Percentiles rank a stretch among this genome's conserved stretches.
phyloP scores from a whole-genome alignment of 352 stramenopile genomes.

The Discostella stelligera region DNA sequence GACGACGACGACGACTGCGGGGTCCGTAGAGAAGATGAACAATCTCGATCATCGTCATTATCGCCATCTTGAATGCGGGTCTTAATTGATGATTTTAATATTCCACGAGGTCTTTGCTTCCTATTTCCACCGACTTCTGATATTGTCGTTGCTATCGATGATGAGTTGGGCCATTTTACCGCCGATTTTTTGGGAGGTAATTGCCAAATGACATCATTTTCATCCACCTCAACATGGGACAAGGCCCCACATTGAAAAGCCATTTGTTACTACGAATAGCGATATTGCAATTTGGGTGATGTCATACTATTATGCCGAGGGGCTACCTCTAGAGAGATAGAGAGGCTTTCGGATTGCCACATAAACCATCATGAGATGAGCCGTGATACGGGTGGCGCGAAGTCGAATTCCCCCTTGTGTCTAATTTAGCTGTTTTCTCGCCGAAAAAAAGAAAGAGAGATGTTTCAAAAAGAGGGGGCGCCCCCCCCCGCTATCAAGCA shows the following conservation, averaged over 20 bases:
- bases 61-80: not conserved
- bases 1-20: not conserved
- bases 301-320: not conserved
- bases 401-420: no score
- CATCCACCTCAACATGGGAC: conserved; percentile 8
- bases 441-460: no score
- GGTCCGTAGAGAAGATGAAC: not conserved
- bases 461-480: no score
- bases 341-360: not conserved
- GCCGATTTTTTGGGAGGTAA: not conserved
- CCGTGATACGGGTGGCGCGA: no score
- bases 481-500: no score
- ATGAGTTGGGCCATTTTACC: not conserved
- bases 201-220: conserved; percentile 3
- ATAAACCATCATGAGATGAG: no score
- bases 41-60: not conserved
- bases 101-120: not conserved
- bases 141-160: not conserved
- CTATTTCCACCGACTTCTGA: not conserved
- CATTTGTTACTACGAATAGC: not conserved
- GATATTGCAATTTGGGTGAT: not conserved
- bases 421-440: no score
- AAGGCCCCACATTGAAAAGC: conserved; percentile 6
- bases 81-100: conserved; percentile 3
- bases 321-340: no score